Base-by-base conservation (phyloP, 768 basidiomycete species). In the Chiua virens region DNA sequence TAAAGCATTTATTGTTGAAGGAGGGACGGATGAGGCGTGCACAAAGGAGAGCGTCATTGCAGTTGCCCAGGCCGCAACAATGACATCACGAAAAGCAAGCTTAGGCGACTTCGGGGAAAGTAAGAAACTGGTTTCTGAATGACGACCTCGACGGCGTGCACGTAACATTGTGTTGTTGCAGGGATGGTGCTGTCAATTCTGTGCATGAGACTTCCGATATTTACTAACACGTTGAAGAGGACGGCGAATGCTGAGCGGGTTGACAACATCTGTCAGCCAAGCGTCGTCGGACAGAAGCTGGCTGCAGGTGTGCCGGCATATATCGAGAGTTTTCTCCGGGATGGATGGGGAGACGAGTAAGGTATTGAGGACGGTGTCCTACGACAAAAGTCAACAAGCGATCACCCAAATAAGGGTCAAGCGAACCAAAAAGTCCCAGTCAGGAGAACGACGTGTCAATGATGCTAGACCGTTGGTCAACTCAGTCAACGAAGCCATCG, bases 141-240 rank as follows among this genome's bases (percentile, higher is more conserved):
- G 13, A 67, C 68, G 42, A 77, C 52, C 40, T 80, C 78, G 42
- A 80, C 61, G 13, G 73, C 75, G 38, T 70, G 65, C 43, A 75
- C 63, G 52, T 77, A 74, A 44, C 77, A 70, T 25, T 59, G 54
- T 5, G 72, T 59, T 35, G 71, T 72, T 25, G 59, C 52, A 18
- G 64, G 61, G 45, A 64, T 61, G 40, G 55, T 60, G 36, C 52
- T 56, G 54, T 67, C 60, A 53, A 55, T 58, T 47, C 51, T 65
- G 28, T 66, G 69, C 57, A 64, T 61, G 49, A 70, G 63, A 23
- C 72, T 76, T 20, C 72, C 74, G 38, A 67, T 68, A 18, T 71
- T 75, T 50, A 75, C 73, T 39, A 77, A 63, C 36, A 78, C 68
- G 57, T 75, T 75, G 58, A 78, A 77, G 8, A 79, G 59, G 7